These are phyloP conservation scores for Diaporthe sp. DNA, from an alignment of 2,329 filamentous ascomycete species.

Conservation along the genomic window DNA sequence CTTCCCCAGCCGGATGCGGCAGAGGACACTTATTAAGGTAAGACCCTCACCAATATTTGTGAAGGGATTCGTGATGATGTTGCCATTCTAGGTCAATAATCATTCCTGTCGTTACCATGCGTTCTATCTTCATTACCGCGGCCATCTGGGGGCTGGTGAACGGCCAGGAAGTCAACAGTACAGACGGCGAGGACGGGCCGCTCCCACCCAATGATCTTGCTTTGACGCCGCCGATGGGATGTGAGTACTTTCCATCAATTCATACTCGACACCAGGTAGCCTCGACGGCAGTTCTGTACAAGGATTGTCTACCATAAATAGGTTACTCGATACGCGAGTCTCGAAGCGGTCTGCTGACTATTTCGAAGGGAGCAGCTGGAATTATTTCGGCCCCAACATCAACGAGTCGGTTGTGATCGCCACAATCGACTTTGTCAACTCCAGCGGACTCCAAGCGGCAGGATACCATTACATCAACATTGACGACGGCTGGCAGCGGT, in stretches of 20 bases:
- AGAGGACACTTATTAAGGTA: slow-evolving; percentile 10
- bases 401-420: slow-evolving; percentile 30
- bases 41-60: background rate
- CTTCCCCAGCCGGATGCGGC: slow-evolving; percentile 1
- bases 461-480: slow-evolving; percentile 30
- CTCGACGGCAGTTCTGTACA: no score
- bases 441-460: slow-evolving; percentile 29
- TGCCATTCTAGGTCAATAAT: no score
- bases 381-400: slow-evolving; percentile 29
- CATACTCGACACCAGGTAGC: background rate
- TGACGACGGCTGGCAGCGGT: slow-evolving; percentile 34
- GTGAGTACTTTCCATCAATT: background rate
- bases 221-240: slow-evolving; percentile 33
- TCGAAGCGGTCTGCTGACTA: background rate
- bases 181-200: background rate
- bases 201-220: slow-evolving; percentile 28
- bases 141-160: background rate
- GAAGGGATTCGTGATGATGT: background rate
- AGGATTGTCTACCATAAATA: no score
- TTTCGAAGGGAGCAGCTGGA: slow-evolving; percentile 29
- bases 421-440: slow-evolving; percentile 31
- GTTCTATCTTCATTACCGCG: background rate
- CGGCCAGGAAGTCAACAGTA: background rate
- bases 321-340: no score
- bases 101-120: background rate